phyloP scores from a whole-genome alignment of 116 monocot genomes.

The Iris pallida region DNA sequence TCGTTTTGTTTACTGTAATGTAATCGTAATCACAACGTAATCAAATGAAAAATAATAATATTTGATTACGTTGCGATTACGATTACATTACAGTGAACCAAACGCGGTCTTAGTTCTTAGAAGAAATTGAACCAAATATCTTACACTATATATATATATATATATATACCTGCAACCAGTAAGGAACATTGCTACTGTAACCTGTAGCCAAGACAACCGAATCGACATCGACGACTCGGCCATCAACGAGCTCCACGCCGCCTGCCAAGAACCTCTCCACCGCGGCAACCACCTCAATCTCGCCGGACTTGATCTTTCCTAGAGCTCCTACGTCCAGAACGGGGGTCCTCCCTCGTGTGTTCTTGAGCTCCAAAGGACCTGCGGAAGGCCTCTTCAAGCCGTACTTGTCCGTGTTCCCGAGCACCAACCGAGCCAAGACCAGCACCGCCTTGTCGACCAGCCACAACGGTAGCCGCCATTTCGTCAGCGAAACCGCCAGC shows the following conservation, averaged over 20 bases:
- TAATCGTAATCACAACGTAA: too few relatives aligned
- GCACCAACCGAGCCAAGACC: slow-evolving; percentile 44
- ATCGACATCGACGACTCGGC: slow-evolving; percentile 33
- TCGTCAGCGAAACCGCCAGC: slow-evolving; percentile 46
- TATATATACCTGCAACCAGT: slow-evolving; percentile 62
- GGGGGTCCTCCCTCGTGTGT: slow-evolving; percentile 58
- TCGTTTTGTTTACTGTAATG: too few relatives aligned
- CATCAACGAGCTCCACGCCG: slow-evolving; percentile 54
- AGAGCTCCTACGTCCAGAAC: slow-evolving; percentile 65
- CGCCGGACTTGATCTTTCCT: slow-evolving; percentile 51
- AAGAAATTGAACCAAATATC: too few relatives aligned
- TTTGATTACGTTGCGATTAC: too few relatives aligned
- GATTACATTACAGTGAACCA: background rate
- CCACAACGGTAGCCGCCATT: slow-evolving; percentile 51
- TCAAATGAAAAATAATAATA: too few relatives aligned
- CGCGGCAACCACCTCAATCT: slow-evolving; percentile 55
- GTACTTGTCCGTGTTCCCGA: slow-evolving; percentile 50
- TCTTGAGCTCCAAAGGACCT: slow-evolving; percentile 69
- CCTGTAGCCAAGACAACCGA: slow-evolving; percentile 68
- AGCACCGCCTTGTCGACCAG: slow-evolving; percentile 64
- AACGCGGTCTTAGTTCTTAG: background rate
- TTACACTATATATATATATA: too few relatives aligned
- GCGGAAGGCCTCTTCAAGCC: slow-evolving; percentile 47
- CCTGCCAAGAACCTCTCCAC: slow-evolving; percentile 41
- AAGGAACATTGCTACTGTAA: slow-evolving; percentile 69